A percentile compares a stretch with the other conserved stretches of the same genome.
These are phyloP conservation scores for Lepidium didymum DNA, from an alignment of 345 rosid genomes.

Conservation along the genomic window DNA sequence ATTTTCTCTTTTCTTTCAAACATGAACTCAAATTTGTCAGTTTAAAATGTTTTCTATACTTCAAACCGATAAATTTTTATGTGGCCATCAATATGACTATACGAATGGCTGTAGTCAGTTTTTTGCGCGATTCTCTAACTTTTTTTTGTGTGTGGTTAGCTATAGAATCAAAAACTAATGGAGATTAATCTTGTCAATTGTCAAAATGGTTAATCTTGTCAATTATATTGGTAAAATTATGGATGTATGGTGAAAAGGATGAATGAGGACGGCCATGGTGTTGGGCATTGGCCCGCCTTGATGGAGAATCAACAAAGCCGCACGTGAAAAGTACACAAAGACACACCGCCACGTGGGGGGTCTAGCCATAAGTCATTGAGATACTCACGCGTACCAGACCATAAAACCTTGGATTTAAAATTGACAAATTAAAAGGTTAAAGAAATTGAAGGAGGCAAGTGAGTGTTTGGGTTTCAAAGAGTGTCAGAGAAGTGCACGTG, in stretches of 20 bases:
- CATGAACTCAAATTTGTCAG: too few species aligned
- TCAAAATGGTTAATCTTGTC: neutral
- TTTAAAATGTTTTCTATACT: too few species aligned
- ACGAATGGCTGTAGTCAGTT: too few species aligned
- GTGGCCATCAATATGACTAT: too few species aligned
- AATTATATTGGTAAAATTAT: neutral
- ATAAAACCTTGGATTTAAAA: neutral
- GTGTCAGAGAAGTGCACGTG: conserved; percentile 30
- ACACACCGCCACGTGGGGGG: conserved; percentile 23
- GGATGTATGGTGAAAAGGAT: neutral
- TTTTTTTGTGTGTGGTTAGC: too few species aligned
- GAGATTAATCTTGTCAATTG: too few species aligned
- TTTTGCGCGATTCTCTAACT: too few species aligned
- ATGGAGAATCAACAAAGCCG: conserved; percentile 11
- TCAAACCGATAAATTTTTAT: too few species aligned
- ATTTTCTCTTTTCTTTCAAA: too few species aligned
- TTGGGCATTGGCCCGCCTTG: conserved; percentile 14
- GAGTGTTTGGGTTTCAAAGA: conserved; percentile 17
- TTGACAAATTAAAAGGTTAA: too few species aligned
- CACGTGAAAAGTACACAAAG: conserved; percentile 25
- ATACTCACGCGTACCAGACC: conserved; percentile 1
- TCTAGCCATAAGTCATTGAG: neutral
- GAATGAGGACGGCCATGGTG: conserved; percentile 11
- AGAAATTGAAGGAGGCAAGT: neutral
- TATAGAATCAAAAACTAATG: too few species aligned